Evolutionary conservation across 2,329 filamentous ascomycete genomes (phyloP).

Genomic region (Talaromyces marneffei): DNA sequence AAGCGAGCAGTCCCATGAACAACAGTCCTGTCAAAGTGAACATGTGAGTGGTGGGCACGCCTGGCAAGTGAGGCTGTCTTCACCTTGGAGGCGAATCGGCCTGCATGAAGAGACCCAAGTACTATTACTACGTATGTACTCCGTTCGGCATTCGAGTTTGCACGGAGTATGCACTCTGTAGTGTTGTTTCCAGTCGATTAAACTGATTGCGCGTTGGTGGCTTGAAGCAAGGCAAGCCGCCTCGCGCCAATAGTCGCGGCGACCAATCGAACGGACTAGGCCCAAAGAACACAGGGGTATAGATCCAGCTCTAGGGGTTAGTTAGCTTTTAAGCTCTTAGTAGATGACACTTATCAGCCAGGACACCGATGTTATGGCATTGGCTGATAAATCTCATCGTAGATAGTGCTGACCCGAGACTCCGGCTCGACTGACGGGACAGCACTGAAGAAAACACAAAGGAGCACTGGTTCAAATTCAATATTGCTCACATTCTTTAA

Average conservation of each 20-base stretch:
- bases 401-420: background rate
- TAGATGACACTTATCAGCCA: background rate
- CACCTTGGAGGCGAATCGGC: background rate
- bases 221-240: conserved; percentile 6
- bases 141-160: background rate
- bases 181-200: background rate
- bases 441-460: background rate
- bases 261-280: conserved; percentile 7
- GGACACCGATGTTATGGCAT: background rate
- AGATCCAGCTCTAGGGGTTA: background rate
- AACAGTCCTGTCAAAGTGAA: background rate
- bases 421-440: background rate
- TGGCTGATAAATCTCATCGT: background rate
- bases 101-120: background rate
- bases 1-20: background rate
- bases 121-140: background rate
- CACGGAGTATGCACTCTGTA: background rate
- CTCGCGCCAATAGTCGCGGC: conserved; percentile 10
- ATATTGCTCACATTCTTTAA: background rate
- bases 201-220: background rate
- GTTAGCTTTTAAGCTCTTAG: background rate
- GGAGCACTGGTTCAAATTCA: background rate
- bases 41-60: background rate
- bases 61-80: conserved; percentile 2
- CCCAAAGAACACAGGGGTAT: background rate